Percentiles rank a stretch among this genome's conserved stretches.
Evolutionary conservation across 495 filamentous ascomycete genomes (phyloP).

Genomic region (Podospora didyma): DNA sequence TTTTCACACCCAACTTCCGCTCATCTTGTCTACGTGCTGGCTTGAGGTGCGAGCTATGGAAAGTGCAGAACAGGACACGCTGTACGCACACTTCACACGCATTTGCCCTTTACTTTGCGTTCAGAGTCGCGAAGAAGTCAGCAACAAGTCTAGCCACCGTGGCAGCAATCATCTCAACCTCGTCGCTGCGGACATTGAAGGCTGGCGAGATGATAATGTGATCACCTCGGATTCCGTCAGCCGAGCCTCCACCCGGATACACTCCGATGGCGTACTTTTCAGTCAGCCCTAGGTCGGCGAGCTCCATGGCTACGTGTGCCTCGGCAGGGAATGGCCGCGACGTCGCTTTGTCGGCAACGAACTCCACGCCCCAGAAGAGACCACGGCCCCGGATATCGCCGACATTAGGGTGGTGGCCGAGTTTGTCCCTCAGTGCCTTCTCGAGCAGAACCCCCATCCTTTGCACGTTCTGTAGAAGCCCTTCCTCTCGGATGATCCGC

Average conservation of each 20-base stretch:
- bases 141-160: constrained; percentile 38
- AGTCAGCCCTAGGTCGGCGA: constrained; percentile 51
- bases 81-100: not conserved
- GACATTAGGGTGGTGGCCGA: constrained; percentile 52
- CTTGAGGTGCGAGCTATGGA: too few relatives aligned
- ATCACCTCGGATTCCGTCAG: constrained; percentile 66
- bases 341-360: constrained; percentile 47
- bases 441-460: constrained; percentile 49
- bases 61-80: too few relatives aligned
- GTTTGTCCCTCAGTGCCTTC: constrained; percentile 34
- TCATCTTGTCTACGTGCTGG: too few relatives aligned
- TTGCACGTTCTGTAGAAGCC: constrained; percentile 50
- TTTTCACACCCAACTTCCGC: too few relatives aligned
- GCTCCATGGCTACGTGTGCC: constrained; percentile 37
- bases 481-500: constrained; percentile 51
- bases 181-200: constrained; percentile 60
- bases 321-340: constrained; percentile 45
- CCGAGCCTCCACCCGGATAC: constrained; percentile 66
- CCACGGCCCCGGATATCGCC: constrained; percentile 63
- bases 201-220: constrained; percentile 73
- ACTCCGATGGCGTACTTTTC: constrained; percentile 57
- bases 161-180: constrained; percentile 54
- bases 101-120: constrained; percentile 1
- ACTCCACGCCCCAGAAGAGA: constrained; percentile 60
- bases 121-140: constrained; percentile 23